Evolutionary conservation across 2,329 filamentous ascomycete genomes (phyloP), one percentile per base, ranked within the genome.

Genomic region (Fusarium proliferatum): DNA sequence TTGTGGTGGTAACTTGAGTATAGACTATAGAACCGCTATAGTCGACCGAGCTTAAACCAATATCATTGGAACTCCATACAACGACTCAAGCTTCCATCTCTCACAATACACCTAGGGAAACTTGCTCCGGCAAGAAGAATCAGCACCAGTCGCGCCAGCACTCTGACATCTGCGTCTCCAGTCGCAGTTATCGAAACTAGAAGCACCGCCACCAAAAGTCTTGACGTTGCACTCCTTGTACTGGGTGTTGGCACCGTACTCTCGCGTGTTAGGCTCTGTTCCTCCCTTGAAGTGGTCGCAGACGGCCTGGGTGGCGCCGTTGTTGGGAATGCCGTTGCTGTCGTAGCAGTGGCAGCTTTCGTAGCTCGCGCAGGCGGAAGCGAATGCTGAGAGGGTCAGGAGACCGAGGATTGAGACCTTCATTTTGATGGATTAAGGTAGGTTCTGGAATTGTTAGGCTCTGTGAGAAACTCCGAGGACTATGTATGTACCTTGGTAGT

Each of bases 311-410:
- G 53, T 45, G 21, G 53, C 53, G 3, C 11, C 21, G 12, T 56
- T 56, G 11, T 56, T 56, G 16, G 53, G 53, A 15, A 23, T 6
- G 11, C 38, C 38, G 16, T 56, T 33, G 53, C 53, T 43, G 38
- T 56, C 28, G 38, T 56, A 56, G 53, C 53, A 56, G 21, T 56
- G 53, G 28, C 53, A 56, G 28, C 38, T 43, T 43, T 43, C 53
- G 21, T 56, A 56, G 11, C 4, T 41, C 2, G 38, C 53, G n/a
- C 53, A 56, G 0, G 53, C 53, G 10, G 53, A 56, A 23, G 53
- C 12, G 9, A 43, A 45, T 5, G 36, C 28, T 43, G 53, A 56
- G 38, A 56, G 53, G 26, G 53, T 15, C 38, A 56, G 12, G 15
- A 56, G 38, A 9, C 38, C 38, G 38, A 56, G 26, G 21, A 56